Conservation (phyloP, 192 early-diverging fungal genomes). For the Coemansia sp. region DNA sequence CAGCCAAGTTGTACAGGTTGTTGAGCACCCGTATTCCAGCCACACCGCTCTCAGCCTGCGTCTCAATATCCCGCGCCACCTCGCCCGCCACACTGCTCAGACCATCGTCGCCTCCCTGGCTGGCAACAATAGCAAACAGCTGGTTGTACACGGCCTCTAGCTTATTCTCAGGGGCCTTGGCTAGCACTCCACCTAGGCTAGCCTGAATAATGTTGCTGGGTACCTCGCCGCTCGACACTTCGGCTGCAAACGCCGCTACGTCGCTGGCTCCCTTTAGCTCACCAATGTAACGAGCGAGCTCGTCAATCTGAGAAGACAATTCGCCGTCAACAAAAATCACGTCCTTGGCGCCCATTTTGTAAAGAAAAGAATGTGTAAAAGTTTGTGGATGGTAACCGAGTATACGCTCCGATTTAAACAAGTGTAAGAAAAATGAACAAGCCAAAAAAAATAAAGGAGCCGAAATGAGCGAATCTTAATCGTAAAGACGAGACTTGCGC, state of each 20-base stretch:
- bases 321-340: slow-evolving; percentile 55
- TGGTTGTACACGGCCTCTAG: slow-evolving; percentile 48
- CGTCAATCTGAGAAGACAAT: slow-evolving; percentile 56
- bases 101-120: background rate
- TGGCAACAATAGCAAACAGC: slow-evolving; percentile 33
- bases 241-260: slow-evolving; percentile 43
- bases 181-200: slow-evolving; percentile 51
- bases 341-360: slow-evolving; percentile 43
- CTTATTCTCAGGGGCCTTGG: slow-evolving; percentile 21
- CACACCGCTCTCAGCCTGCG: slow-evolving; percentile 15
- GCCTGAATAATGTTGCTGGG: slow-evolving; percentile 33
- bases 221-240: background rate
- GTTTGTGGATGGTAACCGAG: background rate
- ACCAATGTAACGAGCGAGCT: slow-evolving; percentile 69
- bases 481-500: background rate
- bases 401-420: background rate
- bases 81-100: background rate
- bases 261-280: slow-evolving; percentile 9
- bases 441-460: background rate
- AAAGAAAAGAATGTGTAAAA: background rate
- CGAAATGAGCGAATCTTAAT: background rate
- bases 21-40: slow-evolving; percentile 46
- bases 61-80: slow-evolving; percentile 21
- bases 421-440: slow-evolving; percentile 13
- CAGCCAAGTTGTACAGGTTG: slow-evolving; percentile 85